Evolutionary conservation across 2,329 filamentous ascomycete genomes (phyloP), one percentile per base, ranked within the genome.

Genomic region (Ophiocordyceps sinensis): DNA sequence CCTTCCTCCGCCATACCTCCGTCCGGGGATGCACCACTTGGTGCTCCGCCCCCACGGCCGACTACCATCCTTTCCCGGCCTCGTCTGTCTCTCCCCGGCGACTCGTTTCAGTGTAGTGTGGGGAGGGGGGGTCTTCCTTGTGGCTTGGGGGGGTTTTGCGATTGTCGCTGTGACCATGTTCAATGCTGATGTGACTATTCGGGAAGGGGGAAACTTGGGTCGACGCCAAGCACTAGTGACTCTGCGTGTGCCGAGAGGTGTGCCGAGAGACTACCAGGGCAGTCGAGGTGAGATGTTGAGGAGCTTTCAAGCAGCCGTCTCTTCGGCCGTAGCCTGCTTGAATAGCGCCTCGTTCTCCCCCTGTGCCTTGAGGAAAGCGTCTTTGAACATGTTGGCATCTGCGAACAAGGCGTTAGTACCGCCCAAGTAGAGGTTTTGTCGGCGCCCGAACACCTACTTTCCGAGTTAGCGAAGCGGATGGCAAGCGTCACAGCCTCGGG

Each of bases 301-400:
- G 23, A 26, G 23, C 6, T 26, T 42, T 47, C 59, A 53, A 19
- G 49, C 49, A 36, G 53, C 45, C 23, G 23, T 50, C 37, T 52
- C 51, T 41, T 53, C 54, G 28, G 53, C 23, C 9, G 23, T 26
- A 26, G 23, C 54, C 61, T 73, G 68, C 50, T 66, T 68, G 69
- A 95, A 93, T 44, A 94, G 71, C 50, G 75, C 77, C 73, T 91
- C 87, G 67, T 96, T 98, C 62, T 94, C 87, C 69, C 89, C 79
- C 71, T 95, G 88, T 41, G 91, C 89, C 73, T 93, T 87, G 69
- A 94, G 79, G 71, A 96, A 96, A 43, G 86, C 81, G 51, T 96
- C 89, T 75, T 95, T 96, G 79, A 98, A 96, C 46, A 79, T 71
- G 65, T 95, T 94, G 71, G 91, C 91, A 59, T 96, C 87, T 94